Evolutionary conservation across 208 protist genomes (phyloP).

Genomic region (Crithidia thermophila): DNA sequence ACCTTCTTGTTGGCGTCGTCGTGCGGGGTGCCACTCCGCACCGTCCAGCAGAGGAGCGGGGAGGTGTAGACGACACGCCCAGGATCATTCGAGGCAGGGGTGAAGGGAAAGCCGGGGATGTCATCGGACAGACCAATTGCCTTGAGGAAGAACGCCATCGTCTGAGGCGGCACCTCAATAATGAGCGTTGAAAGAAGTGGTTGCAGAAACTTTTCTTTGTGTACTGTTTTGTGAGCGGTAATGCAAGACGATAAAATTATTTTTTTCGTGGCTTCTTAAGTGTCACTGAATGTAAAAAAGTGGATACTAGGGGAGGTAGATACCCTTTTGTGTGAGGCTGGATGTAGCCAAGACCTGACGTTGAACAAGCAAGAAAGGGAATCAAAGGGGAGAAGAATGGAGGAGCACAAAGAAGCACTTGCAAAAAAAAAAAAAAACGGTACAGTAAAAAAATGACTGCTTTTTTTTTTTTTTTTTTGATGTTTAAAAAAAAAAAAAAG

Average conservation of each 20-base stretch:
- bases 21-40: constrained; percentile 43
- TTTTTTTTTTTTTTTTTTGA: no score
- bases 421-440: constrained; percentile 1
- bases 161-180: not conserved
- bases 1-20: constrained; percentile 47
- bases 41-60: constrained; percentile 49
- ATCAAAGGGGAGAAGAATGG: not conserved
- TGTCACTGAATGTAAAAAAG: no score
- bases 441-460: no score
- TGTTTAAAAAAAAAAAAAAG: no score
- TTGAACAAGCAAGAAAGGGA: not conserved
- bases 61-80: constrained; percentile 26
- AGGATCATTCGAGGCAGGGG: constrained; percentile 23
- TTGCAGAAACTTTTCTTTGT: no score
- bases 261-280: no score
- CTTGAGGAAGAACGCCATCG: constrained; percentile 78
- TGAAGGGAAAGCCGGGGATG: constrained; percentile 84
- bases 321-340: no score
- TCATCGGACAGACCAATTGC: constrained; percentile 64
- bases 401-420: not conserved
- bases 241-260: no score
- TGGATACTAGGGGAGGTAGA: no score
- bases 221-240: not conserved
- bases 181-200: no score
- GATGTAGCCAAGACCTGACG: no score